These are phyloP conservation scores for Xylaria sp. DNA, from an alignment of 2,329 filamentous ascomycete species.

Conservation along the genomic window DNA sequence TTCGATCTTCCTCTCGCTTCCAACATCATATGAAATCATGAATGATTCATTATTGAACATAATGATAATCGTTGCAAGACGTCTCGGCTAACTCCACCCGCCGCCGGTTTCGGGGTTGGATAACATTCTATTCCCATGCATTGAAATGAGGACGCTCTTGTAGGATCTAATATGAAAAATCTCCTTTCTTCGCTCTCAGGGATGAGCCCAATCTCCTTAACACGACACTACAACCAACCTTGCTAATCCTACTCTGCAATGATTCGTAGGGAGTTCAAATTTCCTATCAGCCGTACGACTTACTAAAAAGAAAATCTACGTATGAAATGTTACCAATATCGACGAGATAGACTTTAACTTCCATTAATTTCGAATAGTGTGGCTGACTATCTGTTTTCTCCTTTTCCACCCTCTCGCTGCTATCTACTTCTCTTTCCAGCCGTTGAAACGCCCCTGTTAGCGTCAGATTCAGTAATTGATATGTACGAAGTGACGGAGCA, in stretches of 20 bases:
- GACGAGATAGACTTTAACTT: not conserved
- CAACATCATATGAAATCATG: not conserved
- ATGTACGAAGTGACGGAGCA: no score
- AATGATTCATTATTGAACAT: slow-evolving; percentile 10
- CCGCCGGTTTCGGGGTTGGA: not conserved
- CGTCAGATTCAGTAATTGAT: no score
- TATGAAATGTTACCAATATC: not conserved
- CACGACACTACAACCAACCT: not conserved
- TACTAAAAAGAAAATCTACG: not conserved
- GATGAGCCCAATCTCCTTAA: not conserved
- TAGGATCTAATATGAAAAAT: not conserved
- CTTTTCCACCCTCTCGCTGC: not conserved
- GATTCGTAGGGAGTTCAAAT: not conserved
- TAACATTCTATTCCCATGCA: not conserved
- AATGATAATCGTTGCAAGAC: not conserved
- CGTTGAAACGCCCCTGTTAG: no score
- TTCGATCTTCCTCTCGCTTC: no score
- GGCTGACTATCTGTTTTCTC: not conserved
- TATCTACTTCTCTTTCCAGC: not conserved
- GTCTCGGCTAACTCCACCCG: not conserved
- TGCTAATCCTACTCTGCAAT: not conserved
- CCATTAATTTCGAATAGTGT: not conserved
- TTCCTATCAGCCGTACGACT: not conserved
- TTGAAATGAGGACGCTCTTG: not conserved
- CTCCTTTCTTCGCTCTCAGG: not conserved